These are phyloP conservation scores for Solanum chilense DNA, from an alignment of 257 asterid species.

Conservation along the genomic window DNA sequence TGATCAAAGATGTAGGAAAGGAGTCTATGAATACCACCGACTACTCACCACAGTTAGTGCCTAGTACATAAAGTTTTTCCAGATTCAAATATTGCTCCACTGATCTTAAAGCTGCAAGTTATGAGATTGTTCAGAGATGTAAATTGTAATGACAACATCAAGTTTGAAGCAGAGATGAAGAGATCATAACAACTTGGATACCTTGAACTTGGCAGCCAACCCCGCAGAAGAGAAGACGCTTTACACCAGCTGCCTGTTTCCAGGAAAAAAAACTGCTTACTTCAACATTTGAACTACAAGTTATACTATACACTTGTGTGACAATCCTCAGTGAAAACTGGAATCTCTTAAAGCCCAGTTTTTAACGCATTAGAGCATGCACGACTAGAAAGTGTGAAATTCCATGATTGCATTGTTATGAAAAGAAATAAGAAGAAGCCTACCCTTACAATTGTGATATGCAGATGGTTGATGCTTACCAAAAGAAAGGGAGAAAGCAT, in stretches of 20 bases:
- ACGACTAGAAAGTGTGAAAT: not conserved
- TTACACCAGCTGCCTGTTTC: constrained; percentile 91
- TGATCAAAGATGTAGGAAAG: not conserved
- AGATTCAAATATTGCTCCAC: constrained; percentile 82
- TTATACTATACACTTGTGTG: not conserved
- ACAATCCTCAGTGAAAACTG: not conserved
- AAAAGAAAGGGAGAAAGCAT: not conserved
- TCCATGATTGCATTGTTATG: not conserved
- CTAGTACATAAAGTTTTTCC: constrained; percentile 95
- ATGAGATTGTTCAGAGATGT: constrained; percentile 37
- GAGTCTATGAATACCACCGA: not conserved
- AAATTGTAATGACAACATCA: constrained; percentile 21
- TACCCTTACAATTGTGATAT: not conserved
- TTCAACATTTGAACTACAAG: not conserved
- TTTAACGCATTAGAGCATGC: not conserved
- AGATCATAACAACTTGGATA: constrained; percentile 12
- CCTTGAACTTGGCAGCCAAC: constrained; percentile 99
- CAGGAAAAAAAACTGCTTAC: not conserved
- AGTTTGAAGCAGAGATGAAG: not conserved
- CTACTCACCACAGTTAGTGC: constrained; percentile 87
- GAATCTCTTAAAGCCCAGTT: not conserved
- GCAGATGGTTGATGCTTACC: not conserved
- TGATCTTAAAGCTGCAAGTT: constrained; percentile 92
- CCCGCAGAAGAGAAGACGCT: constrained; percentile 94
- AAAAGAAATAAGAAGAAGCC: not conserved